Conservation (phyloP, 306 rosid species). For the Quillaja saponaria region DNA sequence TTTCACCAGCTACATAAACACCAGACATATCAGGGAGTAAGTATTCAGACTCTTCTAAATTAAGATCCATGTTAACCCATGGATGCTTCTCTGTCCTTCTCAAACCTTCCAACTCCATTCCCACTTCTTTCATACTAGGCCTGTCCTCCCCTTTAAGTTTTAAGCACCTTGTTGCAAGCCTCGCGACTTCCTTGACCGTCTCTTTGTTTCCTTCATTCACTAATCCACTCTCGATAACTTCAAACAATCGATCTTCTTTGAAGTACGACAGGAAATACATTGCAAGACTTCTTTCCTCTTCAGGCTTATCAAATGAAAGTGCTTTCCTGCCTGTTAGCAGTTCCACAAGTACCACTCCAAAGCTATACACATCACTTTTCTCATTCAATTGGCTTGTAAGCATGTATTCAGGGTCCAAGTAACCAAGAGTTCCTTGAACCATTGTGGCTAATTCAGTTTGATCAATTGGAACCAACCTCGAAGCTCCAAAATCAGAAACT, state of each 20-base stretch:
- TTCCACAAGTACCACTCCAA: conserved; percentile 42
- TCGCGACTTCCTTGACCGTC: conserved; percentile 21
- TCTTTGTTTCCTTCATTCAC: conserved; percentile 13
- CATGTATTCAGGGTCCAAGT: conserved; percentile 39
- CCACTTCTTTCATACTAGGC: conserved; percentile 43
- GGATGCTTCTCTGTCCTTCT: conserved; percentile 10
- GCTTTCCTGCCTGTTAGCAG: conserved; percentile 35
- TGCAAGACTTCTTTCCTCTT: conserved; percentile 26
- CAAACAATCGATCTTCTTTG: conserved; percentile 14
- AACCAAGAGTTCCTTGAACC: conserved; percentile 39
- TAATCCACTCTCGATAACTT: conserved; percentile 18
- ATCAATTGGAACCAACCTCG: conserved; percentile 35
- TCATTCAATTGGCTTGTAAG: conserved; percentile 32
- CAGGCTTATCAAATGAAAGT: conserved; percentile 22
- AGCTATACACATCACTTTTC: conserved; percentile 48
- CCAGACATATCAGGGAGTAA: background rate
- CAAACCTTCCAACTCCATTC: conserved; percentile 28
- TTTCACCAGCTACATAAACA: background rate
- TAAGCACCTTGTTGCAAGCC: conserved; percentile 14
- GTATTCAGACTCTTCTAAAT: background rate
- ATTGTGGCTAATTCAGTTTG: conserved; percentile 27
- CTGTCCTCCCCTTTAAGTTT: conserved; percentile 26
- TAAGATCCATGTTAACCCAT: background rate
- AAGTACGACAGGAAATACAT: conserved; percentile 29
- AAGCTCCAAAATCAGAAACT: conserved; percentile 39